phyloP scores from a whole-genome alignment of 306 rosid species.

The Castanopsis chinensis region DNA sequence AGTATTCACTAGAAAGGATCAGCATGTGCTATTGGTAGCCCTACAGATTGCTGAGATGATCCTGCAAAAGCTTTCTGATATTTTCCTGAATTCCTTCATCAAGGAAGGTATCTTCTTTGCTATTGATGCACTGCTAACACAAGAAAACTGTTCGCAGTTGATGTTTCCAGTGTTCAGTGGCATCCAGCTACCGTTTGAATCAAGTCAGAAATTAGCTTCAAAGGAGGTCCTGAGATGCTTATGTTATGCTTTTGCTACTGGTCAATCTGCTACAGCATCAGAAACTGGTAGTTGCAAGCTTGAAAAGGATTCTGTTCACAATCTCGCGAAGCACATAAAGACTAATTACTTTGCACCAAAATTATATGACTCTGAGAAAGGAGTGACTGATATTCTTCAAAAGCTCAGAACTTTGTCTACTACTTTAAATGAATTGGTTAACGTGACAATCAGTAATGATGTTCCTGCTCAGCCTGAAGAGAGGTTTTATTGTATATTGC shows the following conservation, averaged over 20 bases:
- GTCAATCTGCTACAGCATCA: slow-evolving; percentile 39
- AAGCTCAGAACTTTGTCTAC: slow-evolving; percentile 58
- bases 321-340: slow-evolving; percentile 70
- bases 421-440: slow-evolving; percentile 51
- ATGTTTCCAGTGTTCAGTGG: slow-evolving; percentile 56
- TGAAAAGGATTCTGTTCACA: slow-evolving; percentile 69
- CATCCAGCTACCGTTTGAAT: slow-evolving; percentile 42
- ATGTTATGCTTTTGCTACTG: slow-evolving; percentile 74
- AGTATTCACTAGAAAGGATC: slow-evolving; percentile 89
- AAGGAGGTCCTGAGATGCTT: slow-evolving; percentile 64
- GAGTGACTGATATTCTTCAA: slow-evolving; percentile 78
- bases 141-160: slow-evolving; percentile 62
- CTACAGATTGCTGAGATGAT: slow-evolving; percentile 75
- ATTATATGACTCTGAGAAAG: slow-evolving; percentile 57
- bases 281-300: slow-evolving; percentile 75
- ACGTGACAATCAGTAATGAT: slow-evolving; percentile 27
- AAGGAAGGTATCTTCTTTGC: slow-evolving; percentile 97
- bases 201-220: slow-evolving; percentile 56
- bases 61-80: slow-evolving; percentile 68
- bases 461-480: slow-evolving; percentile 56
- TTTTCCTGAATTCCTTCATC: slow-evolving; percentile 65
- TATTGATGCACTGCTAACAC: slow-evolving; percentile 63
- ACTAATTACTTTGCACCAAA: slow-evolving; percentile 65
- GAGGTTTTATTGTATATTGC: slow-evolving; percentile 42
- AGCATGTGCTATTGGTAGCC: slow-evolving; percentile 74